Conservation (phyloP, 306 rosid genomes). For the Alnus rubra region DNA sequence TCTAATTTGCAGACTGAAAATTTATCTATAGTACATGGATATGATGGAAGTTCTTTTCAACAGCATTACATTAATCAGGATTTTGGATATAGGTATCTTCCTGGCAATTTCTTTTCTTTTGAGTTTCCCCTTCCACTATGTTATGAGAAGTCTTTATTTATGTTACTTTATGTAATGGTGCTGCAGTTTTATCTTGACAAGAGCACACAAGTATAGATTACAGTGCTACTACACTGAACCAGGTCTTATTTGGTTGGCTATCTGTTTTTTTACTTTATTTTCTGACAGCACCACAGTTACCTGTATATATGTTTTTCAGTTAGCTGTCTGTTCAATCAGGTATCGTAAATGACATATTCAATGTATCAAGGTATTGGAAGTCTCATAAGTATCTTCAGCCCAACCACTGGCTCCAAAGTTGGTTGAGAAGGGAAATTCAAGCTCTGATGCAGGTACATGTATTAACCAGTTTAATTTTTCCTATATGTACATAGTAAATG, state of each 20-base stretch:
- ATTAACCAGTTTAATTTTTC: constrained; percentile 21
- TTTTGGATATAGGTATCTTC: constrained; percentile 51
- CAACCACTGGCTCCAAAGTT: constrained; percentile 69
- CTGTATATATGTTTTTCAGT: neutral
- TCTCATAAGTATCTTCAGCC: constrained; percentile 59
- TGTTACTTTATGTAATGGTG: constrained; percentile 17
- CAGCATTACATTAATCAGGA: constrained; percentile 56
- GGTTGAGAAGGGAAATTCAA: constrained; percentile 92
- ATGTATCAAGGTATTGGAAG: constrained; percentile 61
- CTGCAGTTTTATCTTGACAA: constrained; percentile 72
- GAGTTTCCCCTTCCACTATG: neutral
- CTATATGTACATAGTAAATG: neutral
- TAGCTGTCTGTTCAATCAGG: constrained; percentile 46
- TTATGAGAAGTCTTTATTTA: constrained; percentile 15
- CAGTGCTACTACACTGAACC: constrained; percentile 87
- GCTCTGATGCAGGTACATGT: constrained; percentile 68
- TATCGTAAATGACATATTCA: constrained; percentile 60
- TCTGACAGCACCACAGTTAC: constrained; percentile 12
- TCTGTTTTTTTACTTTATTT: constrained; percentile 6
- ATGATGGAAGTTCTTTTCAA: constrained; percentile 63
- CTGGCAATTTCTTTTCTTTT: constrained; percentile 8
- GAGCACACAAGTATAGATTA: constrained; percentile 74
- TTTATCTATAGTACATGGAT: constrained; percentile 62
- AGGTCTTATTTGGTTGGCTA: constrained; percentile 45
- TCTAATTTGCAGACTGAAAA: constrained; percentile 54